Conservation (phyloP, 257 asterid species). For the Fraxinus excelsior region DNA sequence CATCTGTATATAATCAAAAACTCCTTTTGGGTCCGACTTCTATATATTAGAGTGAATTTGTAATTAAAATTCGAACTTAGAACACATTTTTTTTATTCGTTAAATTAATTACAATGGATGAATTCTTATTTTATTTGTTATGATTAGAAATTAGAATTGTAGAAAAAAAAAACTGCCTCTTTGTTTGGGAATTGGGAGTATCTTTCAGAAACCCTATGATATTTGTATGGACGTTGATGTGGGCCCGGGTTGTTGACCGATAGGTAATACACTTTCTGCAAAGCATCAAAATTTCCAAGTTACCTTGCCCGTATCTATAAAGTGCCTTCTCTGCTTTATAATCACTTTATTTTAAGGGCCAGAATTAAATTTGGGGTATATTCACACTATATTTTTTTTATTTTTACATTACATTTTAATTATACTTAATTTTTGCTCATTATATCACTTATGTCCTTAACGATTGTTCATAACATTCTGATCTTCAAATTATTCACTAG, state of each 20-base stretch:
- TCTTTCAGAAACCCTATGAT: conserved; percentile 7
- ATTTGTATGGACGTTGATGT: conserved; percentile 33
- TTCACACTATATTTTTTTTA: no score
- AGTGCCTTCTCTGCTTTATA: conserved; percentile 21
- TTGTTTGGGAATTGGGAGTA: neutral
- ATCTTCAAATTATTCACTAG: no score
- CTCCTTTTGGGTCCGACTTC: no score
- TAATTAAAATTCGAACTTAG: neutral
- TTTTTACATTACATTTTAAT: no score
- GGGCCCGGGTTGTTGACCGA: conserved; percentile 53
- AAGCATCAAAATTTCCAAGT: conserved; percentile 40
- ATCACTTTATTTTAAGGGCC: neutral
- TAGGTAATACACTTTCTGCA: conserved; percentile 48
- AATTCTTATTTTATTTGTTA: neutral
- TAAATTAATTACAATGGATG: no score
- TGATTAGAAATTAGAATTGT: neutral
- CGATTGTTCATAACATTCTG: no score
- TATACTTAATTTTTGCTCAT: no score
- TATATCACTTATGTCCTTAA: no score
- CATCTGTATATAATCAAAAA: no score
- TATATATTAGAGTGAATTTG: no score
- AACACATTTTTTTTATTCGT: no score
- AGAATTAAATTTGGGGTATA: no score
- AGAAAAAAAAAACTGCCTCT: neutral
- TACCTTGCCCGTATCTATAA: conserved; percentile 33